These are phyloP conservation scores for Xylaria sp. DNA, from an alignment of 2,329 filamentous ascomycete genomes.

Conservation along the genomic window DNA sequence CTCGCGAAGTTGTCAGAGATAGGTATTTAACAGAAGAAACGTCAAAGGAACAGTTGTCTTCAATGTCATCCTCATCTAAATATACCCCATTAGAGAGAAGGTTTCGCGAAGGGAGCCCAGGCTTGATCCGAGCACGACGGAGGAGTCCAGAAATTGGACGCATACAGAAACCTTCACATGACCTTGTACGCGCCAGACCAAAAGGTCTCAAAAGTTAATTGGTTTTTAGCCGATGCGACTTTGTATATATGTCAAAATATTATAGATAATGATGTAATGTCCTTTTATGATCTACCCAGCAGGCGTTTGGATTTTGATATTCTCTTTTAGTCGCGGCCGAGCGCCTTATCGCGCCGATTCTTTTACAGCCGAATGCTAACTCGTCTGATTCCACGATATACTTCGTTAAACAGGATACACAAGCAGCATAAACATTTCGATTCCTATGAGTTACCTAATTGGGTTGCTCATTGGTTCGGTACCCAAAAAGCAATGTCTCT, in stretches of 20 bases:
- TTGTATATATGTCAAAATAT: slow-evolving; percentile 51
- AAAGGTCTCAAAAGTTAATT: slow-evolving; percentile 54
- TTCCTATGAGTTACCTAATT: neutral
- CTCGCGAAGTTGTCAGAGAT: slow-evolving; percentile 46
- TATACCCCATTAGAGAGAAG: slow-evolving; percentile 42
- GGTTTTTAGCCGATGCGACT: slow-evolving; percentile 34
- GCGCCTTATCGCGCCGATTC: neutral
- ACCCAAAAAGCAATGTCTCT: neutral
- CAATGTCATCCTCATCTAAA: slow-evolving; percentile 46
- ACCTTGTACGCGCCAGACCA: slow-evolving; percentile 55
- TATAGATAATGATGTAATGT: slow-evolving; percentile 40
- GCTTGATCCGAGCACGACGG: slow-evolving; percentile 52
- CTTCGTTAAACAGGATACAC: neutral
- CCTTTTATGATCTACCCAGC: slow-evolving; percentile 12
- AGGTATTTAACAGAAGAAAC: slow-evolving; percentile 43
- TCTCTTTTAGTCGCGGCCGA: slow-evolving; percentile 19
- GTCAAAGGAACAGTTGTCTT: slow-evolving; percentile 40
- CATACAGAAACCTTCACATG: slow-evolving; percentile 60
- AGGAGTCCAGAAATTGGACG: slow-evolving; percentile 61
- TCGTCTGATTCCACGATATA: slow-evolving; percentile 10
- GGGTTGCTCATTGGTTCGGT: neutral
- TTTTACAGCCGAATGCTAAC: slow-evolving; percentile 22
- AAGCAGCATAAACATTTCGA: neutral
- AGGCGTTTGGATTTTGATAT: slow-evolving; percentile 31
- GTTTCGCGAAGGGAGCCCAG: slow-evolving; percentile 51